Conservation (phyloP, 495 filamentous ascomycete genomes). For the Trichoderma orchidacearum region DNA sequence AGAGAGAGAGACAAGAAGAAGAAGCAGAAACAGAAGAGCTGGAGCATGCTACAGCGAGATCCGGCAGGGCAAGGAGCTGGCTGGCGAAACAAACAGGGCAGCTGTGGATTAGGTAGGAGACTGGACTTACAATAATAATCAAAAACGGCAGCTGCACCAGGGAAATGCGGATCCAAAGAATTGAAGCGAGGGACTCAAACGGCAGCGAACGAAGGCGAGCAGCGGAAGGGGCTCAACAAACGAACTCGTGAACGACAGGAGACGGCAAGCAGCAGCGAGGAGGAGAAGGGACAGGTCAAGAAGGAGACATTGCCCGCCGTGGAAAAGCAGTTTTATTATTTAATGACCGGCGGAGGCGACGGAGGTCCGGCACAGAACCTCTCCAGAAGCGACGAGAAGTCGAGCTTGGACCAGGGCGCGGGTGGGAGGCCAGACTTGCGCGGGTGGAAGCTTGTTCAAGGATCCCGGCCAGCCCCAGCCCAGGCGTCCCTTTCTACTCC, state of each 20-base stretch:
- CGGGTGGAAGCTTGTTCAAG: neutral
- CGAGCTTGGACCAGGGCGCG: neutral
- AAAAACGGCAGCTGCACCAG: neutral
- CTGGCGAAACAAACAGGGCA: too few species aligned
- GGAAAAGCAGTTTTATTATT: neutral
- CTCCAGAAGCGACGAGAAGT: neutral
- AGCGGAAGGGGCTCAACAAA: neutral
- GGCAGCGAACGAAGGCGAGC: neutral
- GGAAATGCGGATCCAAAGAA: neutral
- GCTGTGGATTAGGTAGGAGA: too few species aligned
- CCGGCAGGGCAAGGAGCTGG: too few species aligned
- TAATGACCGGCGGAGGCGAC: neutral
- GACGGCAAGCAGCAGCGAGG: neutral
- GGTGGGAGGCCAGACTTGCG: neutral
- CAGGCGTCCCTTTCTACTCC: neutral
- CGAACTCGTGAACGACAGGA: neutral
- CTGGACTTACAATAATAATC: neutral
- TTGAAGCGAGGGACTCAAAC: neutral
- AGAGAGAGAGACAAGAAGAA: conserved; percentile 1
- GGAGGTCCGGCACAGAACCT: neutral
- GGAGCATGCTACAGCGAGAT: too few species aligned
- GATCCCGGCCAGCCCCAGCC: neutral
- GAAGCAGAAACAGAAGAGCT: neutral
- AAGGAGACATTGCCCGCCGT: neutral
- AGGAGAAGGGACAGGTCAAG: neutral